phyloP scores from a whole-genome alignment of 345 rosid genomes.

The Pugionium cornutum region DNA sequence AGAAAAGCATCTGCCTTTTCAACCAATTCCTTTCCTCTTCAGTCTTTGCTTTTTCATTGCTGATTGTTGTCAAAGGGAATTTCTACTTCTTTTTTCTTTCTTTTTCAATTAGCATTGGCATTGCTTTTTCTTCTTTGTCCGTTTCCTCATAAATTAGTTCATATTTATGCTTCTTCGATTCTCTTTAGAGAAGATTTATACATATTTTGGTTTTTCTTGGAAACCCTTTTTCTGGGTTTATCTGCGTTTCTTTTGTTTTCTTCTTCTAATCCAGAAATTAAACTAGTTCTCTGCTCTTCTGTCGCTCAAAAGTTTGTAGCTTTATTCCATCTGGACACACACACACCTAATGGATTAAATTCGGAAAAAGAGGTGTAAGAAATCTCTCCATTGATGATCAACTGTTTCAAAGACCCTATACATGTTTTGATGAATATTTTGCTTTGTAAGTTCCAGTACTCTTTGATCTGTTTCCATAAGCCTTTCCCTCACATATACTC shows the following conservation, averaged over 20 bases:
- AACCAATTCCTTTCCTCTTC: slow-evolving; percentile 21
- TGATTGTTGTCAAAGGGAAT: slow-evolving; percentile 26
- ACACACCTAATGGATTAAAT: slow-evolving; percentile 19
- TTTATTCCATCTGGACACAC: slow-evolving; percentile 19
- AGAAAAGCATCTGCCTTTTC: slow-evolving; percentile 37
- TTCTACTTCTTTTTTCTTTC: slow-evolving; percentile 12
- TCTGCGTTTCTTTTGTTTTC: background rate
- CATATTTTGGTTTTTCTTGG: background rate
- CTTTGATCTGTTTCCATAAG: slow-evolving; percentile 59
- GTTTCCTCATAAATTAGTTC: slow-evolving; percentile 18
- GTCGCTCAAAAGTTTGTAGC: slow-evolving; percentile 21
- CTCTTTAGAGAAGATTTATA: slow-evolving; percentile 4
- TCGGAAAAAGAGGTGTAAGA: slow-evolving; percentile 20
- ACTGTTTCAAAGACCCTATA: slow-evolving; percentile 33
- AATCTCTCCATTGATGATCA: slow-evolving; percentile 40
- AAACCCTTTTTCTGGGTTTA: slow-evolving; percentile 26
- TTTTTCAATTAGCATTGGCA: background rate
- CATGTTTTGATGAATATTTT: slow-evolving; percentile 62
- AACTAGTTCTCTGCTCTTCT: background rate
- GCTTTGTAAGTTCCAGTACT: slow-evolving; percentile 58
- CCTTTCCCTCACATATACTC: slow-evolving; percentile 47
- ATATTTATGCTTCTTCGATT: slow-evolving; percentile 20
- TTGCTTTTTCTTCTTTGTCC: slow-evolving; percentile 17
- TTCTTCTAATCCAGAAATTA: slow-evolving; percentile 8
- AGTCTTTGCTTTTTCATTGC: slow-evolving; percentile 23